Conservation (phyloP, 2,329 filamentous ascomycete species). For the Podosphaera leucotricha region DNA sequence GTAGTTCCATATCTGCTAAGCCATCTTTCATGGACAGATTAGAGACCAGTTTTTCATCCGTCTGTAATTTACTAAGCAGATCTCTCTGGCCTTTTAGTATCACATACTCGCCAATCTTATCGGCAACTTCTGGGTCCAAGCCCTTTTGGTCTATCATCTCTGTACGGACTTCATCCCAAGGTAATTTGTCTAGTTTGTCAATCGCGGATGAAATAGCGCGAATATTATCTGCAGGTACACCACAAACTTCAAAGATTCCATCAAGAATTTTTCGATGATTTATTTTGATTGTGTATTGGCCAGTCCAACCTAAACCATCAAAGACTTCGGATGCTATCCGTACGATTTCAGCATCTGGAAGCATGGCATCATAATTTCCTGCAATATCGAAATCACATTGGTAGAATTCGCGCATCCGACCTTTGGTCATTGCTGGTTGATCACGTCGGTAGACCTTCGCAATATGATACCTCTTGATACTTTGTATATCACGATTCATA, state of each 20-base stretch:
- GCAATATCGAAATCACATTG: conserved; percentile 96
- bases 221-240: conserved; percentile 70
- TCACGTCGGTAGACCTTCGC: conserved; percentile 74
- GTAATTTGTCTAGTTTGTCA: conserved; percentile 84
- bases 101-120: conserved; percentile 74
- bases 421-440: conserved; percentile 70
- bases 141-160: conserved; percentile 92
- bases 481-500: conserved; percentile 58
- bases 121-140: conserved; percentile 49
- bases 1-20: conserved; percentile 53
- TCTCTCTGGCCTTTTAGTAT: conserved; percentile 51
- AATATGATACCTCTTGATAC: conserved; percentile 86
- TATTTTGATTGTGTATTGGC: conserved; percentile 53
- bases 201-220: conserved; percentile 78
- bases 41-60: conserved; percentile 40
- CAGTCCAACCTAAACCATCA: conserved; percentile 50
- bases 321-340: conserved; percentile 72
- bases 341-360: conserved; percentile 76
- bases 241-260: conserved; percentile 75
- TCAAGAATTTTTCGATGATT: conserved; percentile 91
- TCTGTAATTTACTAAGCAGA: conserved; percentile 44
- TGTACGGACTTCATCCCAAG: conserved; percentile 71
- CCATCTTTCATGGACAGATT: conserved; percentile 61
- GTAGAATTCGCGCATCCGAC: conserved; percentile 87
- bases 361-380: conserved; percentile 68